These are phyloP conservation scores for Tolypocladium cylindrosporum DNA, from an alignment of 2,329 filamentous ascomycete species.

Conservation along the genomic window DNA sequence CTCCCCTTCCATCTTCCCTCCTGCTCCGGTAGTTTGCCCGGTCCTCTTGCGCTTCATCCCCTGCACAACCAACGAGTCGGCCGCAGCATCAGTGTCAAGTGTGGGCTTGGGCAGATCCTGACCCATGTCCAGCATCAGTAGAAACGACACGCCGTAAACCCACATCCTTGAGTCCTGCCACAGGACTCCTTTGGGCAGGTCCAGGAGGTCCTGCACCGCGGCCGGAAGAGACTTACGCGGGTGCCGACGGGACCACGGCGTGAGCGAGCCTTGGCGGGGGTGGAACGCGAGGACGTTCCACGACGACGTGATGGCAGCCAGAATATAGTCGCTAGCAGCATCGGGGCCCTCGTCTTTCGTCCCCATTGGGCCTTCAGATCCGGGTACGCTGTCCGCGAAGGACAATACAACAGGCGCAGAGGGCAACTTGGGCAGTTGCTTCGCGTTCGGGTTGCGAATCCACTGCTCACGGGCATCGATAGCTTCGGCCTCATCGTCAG, in stretches of 20 bases:
- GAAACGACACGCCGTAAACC: slow-evolving; percentile 77
- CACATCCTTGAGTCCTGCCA: slow-evolving; percentile 77
- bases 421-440: slow-evolving; percentile 59
- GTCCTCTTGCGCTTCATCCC: slow-evolving; percentile 45
- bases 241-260: slow-evolving; percentile 80
- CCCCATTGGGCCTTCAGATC: slow-evolving; percentile 12
- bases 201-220: slow-evolving; percentile 63
- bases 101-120: slow-evolving; percentile 47
- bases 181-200: slow-evolving; percentile 72
- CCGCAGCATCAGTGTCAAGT: slow-evolving; percentile 21
- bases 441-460: slow-evolving; percentile 62
- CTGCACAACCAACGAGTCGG: slow-evolving; percentile 12
- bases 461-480: slow-evolving; percentile 46
- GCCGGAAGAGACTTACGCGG: slow-evolving; percentile 63
- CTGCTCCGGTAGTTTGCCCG: slow-evolving; percentile 39
- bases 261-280: slow-evolving; percentile 64
- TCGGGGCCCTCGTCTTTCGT: slow-evolving; percentile 14
- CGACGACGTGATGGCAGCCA: slow-evolving; percentile 44
- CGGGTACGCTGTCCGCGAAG: slow-evolving; percentile 46
- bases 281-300: slow-evolving; percentile 70
- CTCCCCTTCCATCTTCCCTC: slow-evolving; percentile 38
- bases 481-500: slow-evolving; percentile 34
- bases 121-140: slow-evolving; percentile 85
- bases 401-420: slow-evolving; percentile 57
- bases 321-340: slow-evolving; percentile 34